Conservation (phyloP, 129 eudicot genomes). For the Saussurea involucrata region DNA sequence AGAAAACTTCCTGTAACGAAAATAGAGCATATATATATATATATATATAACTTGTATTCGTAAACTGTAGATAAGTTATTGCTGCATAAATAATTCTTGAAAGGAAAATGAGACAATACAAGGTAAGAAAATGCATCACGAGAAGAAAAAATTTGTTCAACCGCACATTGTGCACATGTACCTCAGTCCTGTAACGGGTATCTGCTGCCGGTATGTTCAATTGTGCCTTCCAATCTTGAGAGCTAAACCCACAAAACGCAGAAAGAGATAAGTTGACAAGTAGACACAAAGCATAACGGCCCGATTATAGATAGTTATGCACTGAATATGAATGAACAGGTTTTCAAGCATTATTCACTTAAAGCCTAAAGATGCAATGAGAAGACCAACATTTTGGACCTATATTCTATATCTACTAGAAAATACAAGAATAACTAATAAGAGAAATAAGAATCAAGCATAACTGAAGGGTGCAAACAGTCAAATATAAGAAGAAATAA, state of each 20-base stretch:
- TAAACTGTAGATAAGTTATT: not conserved
- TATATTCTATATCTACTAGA: not conserved
- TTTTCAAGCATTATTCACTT: not conserved
- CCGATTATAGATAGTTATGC: not conserved
- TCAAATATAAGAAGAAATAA: not conserved
- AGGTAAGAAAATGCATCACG: not conserved
- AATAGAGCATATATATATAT: not conserved
- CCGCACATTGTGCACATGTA: constrained; percentile 13
- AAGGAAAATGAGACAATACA: not conserved
- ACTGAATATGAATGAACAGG: not conserved
- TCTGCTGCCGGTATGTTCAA: constrained; percentile 58
- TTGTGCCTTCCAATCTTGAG: constrained; percentile 70
- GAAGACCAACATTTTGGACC: not conserved
- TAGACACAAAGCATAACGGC: not conserved
- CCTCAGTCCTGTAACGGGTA: constrained; percentile 74
- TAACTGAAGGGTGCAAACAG: not conserved
- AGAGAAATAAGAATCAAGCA: not conserved
- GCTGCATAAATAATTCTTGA: not conserved
- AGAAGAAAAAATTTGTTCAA: not conserved
- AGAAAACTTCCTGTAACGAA: not conserved
- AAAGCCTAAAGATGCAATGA: constrained; percentile 3
- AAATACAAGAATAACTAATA: not conserved
- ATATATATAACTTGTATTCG: not conserved
- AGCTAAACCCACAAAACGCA: constrained; percentile 35
- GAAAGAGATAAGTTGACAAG: constrained; percentile 10